Evolutionary conservation across 2,329 filamentous ascomycete species (phyloP).

Genomic region (Penicillium psychrosexuale): DNA sequence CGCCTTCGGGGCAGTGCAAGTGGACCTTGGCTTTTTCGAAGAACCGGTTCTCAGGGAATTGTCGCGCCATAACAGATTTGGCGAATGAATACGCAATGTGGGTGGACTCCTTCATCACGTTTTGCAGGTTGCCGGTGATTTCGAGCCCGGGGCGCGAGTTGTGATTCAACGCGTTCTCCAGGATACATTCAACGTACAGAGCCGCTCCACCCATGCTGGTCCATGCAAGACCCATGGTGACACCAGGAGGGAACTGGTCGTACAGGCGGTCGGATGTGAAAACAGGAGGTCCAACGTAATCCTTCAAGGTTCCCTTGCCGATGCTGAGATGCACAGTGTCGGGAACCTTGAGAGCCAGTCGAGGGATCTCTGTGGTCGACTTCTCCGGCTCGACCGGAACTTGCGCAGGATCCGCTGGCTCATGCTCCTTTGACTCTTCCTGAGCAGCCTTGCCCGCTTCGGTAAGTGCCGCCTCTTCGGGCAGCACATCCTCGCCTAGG

Average conservation of each 20-base stretch:
- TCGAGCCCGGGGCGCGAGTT: slow-evolving; percentile 76
- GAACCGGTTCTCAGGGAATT: slow-evolving; percentile 88
- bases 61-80: slow-evolving; percentile 79
- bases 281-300: slow-evolving; percentile 92
- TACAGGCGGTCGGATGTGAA: slow-evolving; percentile 96
- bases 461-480: slow-evolving; percentile 78
- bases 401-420: slow-evolving; percentile 61
- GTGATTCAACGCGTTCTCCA: slow-evolving; percentile 75
- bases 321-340: slow-evolving; percentile 84
- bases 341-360: slow-evolving; percentile 76
- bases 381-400: slow-evolving; percentile 48
- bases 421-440: slow-evolving; percentile 59
- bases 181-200: slow-evolving; percentile 93
- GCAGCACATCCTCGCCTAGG: slow-evolving; percentile 76
- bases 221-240: slow-evolving; percentile 97
- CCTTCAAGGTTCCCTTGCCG: slow-evolving; percentile 83
- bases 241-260: slow-evolving; percentile 86
- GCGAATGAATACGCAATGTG: slow-evolving; percentile 93
- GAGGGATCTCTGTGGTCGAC: slow-evolving; percentile 56
- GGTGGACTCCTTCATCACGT: slow-evolving; percentile 97
- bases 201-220: slow-evolving; percentile 95
- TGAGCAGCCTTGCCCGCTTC: slow-evolving; percentile 78
- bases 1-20: slow-evolving; percentile 93
- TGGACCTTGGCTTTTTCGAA: slow-evolving; percentile 95
- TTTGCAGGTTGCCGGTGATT: slow-evolving; percentile 90